Percentiles rank a stretch among this genome's conserved stretches.
Conservation (phyloP, 2,329 filamentous ascomycete species). For the Sordariomycetes sp. region DNA sequence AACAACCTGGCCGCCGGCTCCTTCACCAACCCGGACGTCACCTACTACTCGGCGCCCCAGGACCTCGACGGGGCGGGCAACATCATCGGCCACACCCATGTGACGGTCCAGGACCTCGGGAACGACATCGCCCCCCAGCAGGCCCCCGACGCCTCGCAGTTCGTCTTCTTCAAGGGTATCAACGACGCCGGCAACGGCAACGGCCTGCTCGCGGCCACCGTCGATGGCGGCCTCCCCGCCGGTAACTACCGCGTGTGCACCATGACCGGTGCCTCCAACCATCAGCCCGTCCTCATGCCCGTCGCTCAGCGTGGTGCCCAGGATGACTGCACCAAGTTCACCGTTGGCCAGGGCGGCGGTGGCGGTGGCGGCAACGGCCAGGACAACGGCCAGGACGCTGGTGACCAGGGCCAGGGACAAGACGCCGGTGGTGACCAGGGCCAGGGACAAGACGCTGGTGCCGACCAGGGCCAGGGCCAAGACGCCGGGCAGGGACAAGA, state of each 20-base stretch:
- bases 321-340: slow-evolving; percentile 54
- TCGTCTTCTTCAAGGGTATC: slow-evolving; percentile 58
- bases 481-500: slow-evolving; percentile 1
- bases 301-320: slow-evolving; percentile 57
- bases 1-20: slow-evolving; percentile 43
- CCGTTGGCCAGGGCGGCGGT: slow-evolving; percentile 25
- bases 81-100: slow-evolving; percentile 49
- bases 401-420: slow-evolving; percentile 5
- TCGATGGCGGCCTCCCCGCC: slow-evolving; percentile 46
- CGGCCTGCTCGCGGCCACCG: slow-evolving; percentile 40
- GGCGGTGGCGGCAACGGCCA: slow-evolving; percentile 6
- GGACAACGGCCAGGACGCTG: slow-evolving; percentile 9
- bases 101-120: slow-evolving; percentile 47
- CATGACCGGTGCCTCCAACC: slow-evolving; percentile 53
- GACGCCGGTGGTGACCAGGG: slow-evolving; percentile 5
- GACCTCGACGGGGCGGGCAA: slow-evolving; percentile 33
- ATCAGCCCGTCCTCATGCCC: slow-evolving; percentile 56
- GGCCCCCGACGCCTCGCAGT: slow-evolving; percentile 42
- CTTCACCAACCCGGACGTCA: slow-evolving; percentile 49
- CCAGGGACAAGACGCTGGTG: slow-evolving; percentile 4
- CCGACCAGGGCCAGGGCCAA: slow-evolving; percentile 7
- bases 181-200: slow-evolving; percentile 48
- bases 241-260: slow-evolving; percentile 57
- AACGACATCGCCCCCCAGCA: slow-evolving; percentile 33
- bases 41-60: slow-evolving; percentile 53